Conservation (phyloP, 768 basidiomycete genomes). For the Pleurotus pulmonarius region DNA sequence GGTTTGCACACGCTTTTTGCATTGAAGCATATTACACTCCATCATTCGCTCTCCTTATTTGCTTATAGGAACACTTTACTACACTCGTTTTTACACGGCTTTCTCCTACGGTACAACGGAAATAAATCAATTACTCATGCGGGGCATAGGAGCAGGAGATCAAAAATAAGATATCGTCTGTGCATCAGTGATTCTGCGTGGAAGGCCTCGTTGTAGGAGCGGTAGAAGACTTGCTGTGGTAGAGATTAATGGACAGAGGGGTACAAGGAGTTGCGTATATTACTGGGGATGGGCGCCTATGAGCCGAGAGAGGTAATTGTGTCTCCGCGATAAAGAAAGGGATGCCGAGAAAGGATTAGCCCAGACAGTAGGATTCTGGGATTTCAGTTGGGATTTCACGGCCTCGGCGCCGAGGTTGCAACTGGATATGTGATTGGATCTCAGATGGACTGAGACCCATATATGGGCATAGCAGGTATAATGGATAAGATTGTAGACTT, state of each 20-base stretch:
- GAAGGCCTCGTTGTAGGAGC: too few relatives aligned
- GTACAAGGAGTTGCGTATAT: too few relatives aligned
- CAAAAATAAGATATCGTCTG: too few relatives aligned
- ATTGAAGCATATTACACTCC: background rate
- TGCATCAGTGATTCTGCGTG: too few relatives aligned
- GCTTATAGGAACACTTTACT: background rate
- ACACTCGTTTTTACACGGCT: slow-evolving; percentile 1
- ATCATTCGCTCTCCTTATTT: background rate
- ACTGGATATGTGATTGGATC: background rate
- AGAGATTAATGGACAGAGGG: too few relatives aligned
- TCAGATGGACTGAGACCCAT: background rate
- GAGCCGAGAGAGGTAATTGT: background rate
- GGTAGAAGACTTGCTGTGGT: too few relatives aligned
- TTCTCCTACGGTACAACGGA: background rate
- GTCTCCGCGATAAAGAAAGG: background rate
- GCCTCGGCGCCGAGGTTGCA: slow-evolving; percentile 8
- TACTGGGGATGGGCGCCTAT: too few relatives aligned
- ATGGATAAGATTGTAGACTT: slow-evolving; percentile 10
- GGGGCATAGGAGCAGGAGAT: too few relatives aligned
- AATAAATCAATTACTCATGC: background rate
- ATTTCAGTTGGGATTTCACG: slow-evolving; percentile 1
- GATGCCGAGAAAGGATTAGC: background rate
- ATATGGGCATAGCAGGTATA: slow-evolving; percentile 6
- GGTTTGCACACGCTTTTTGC: background rate
- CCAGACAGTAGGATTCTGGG: background rate